Percentiles rank a stretch among this genome's conserved stretches.
These are phyloP conservation scores for Eucommia ulmoides DNA, from an alignment of 257 asterid genomes.

Conservation along the genomic window DNA sequence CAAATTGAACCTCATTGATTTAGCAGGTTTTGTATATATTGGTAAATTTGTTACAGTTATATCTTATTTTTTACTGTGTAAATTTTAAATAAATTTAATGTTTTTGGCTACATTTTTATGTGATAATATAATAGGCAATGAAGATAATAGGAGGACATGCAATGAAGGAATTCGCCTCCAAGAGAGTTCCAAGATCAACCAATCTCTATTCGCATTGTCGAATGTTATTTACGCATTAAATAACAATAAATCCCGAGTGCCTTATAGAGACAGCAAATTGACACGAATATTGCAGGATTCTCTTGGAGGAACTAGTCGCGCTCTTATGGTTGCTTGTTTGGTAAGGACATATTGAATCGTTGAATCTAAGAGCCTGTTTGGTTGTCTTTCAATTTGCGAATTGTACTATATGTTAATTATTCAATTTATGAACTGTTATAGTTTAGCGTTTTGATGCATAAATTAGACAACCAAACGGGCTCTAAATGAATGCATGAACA, in stretches of 20 bases:
- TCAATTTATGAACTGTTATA: too few relatives aligned
- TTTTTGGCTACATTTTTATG: too few relatives aligned
- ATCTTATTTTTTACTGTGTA: too few relatives aligned
- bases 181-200: constrained; percentile 88
- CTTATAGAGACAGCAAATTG: constrained; percentile 87
- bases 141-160: constrained; percentile 69
- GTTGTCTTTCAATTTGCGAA: too few relatives aligned
- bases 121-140: constrained; percentile 50
- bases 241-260: constrained; percentile 46
- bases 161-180: constrained; percentile 85
- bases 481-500: too few relatives aligned
- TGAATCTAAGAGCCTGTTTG: too few relatives aligned
- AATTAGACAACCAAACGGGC: too few relatives aligned
- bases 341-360: too few relatives aligned
- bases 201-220: constrained; percentile 77
- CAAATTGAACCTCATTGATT: constrained; percentile 82
- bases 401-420: too few relatives aligned
- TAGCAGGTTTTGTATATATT: constrained; percentile 97
- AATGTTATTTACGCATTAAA: constrained; percentile 83
- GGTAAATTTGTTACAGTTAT: too few relatives aligned
- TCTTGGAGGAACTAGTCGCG: constrained; percentile 80
- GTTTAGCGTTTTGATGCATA: too few relatives aligned
- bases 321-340: constrained; percentile 89
- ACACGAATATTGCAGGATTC: constrained; percentile 92
- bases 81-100: too few relatives aligned